Evolutionary conservation across 2,329 filamentous ascomycete genomes (phyloP), one percentile per base, ranked within the genome.

Genomic region (Aspergillus glaucus): DNA sequence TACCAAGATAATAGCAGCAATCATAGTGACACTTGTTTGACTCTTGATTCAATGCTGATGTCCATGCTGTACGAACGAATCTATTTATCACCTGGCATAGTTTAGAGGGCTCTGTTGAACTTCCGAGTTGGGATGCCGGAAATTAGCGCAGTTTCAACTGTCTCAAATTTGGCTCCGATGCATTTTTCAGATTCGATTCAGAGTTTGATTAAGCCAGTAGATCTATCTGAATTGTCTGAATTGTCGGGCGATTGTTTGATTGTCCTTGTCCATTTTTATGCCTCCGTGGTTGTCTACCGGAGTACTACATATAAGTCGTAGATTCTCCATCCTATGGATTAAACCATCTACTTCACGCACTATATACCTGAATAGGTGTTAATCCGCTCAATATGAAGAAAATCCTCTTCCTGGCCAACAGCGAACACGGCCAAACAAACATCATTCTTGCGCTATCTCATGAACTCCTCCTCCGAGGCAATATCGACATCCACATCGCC

Each of bases 341-440:
- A n/a, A 7, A 17, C 6, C 8, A 36, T 36, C 34, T 36, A 36
- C n/a, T 8, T 17, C 15, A 34, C 34, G 15, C 26, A 30, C 26
- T 12, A 30, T 3, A 30, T 30, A 30, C 26, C 26, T 30, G 26
- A 30, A 30, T 30, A 30, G 26, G 26, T 30, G 14, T 36, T 7
- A 36, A 17, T 36, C 14, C 6, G 15, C 17, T 36, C 34, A 36
- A 17, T n/a, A 36, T 36, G 34, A 47, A 50, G 12, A 54, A 46
- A 4, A 62, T 75, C 7, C 59, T 77, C 1, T 68, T 78, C 39
- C 54, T 77, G 37, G 72, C 74, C 3, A 75, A 72, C 54, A 63
- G 66, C 45, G 75, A 77, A 48, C 66, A 68, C 50, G 75, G 75
- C 3, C 71, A 76, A 48, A 69, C 71, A 15, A 77, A 75, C 54